Evolutionary conservation across 169 alveolate genomes (phyloP).

Genomic region (Cryptosporidium felis): DNA sequence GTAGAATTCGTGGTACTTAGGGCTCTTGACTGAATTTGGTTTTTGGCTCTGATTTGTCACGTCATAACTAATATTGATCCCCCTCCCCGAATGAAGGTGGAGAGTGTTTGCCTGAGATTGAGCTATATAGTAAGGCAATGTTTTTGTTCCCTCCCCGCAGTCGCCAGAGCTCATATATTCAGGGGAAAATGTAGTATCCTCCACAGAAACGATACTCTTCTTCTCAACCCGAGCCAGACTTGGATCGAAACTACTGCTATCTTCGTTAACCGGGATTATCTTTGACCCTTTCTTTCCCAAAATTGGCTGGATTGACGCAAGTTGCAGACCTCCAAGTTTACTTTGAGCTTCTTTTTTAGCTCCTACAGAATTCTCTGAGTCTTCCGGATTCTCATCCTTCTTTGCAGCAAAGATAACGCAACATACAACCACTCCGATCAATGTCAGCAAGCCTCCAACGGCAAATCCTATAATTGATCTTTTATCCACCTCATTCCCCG

Average conservation of each 20-base stretch:
- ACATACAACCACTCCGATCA: background rate
- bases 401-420: background rate
- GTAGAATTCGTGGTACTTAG: slow-evolving; percentile 30
- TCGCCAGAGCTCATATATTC: slow-evolving; percentile 26
- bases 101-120: slow-evolving; percentile 68
- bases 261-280: slow-evolving; percentile 1
- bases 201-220: slow-evolving; percentile 35
- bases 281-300: slow-evolving; percentile 33
- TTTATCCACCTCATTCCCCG: background rate
- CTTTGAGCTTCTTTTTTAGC: background rate
- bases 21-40: background rate
- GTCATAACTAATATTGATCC: slow-evolving; percentile 11
- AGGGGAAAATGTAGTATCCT: slow-evolving; percentile 61
- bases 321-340: background rate
- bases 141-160: background rate
- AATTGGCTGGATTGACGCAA: slow-evolving; percentile 45
- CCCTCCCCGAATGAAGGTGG: slow-evolving; percentile 41
- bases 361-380: background rate
- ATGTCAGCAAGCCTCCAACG: background rate
- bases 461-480: background rate
- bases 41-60: background rate
- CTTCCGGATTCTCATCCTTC: background rate
- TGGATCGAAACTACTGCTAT: background rate
- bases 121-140: slow-evolving; percentile 31
- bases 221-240: slow-evolving; percentile 25